Evolutionary conservation across 2,329 filamentous ascomycete species (phyloP), one percentile per base, ranked within the genome.

Genomic region (Endoconidiophora polonica): DNA sequence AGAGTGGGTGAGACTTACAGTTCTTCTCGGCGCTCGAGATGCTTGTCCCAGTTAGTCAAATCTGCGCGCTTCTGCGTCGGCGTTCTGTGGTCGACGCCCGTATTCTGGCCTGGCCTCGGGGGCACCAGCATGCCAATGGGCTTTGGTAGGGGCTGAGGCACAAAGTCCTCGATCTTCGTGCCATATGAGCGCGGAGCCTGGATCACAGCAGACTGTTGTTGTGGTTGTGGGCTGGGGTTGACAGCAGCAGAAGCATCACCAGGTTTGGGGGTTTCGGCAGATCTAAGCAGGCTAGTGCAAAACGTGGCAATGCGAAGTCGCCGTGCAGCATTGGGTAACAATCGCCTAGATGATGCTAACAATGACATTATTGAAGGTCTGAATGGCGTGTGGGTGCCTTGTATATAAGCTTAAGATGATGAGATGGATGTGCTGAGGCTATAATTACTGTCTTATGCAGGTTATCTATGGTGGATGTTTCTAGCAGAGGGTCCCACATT

Each of bases 31-130:
- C 80, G 76, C 56, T 76, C 71, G 5, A 95, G 66, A 62, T 96
- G 88, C 63, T 86, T 88, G 52, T 91, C 81, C 60, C 85, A 88
- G 65, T 91, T 72, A 55, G 85, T 78, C 61, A 94, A 86, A 61
- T 94, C 87, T 55, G 85, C 78, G 39, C 80, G 74, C 46, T 78
- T 76, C 65, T 94, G 72, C 54, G 70, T 69, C 55, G 83, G 63
- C 1, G 79, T 72, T 39, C 88, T 78, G 16, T 57, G 60, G 58
- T 93, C 85, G 54, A 83, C 63, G 48, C 87, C 87, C 1, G 79
- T 81, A 65, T 96, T 95, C 63, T 96, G 80, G 53, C 86, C 86
- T 10, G 76, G 66, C 52, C 71, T 66, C 0, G 91, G 91, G 2
- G 87, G 83, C 37, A 76, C 66, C 9, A 72, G 70, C 65, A 94